Evolutionary conservation across 164 flowering plant species (phyloP), one percentile per base, ranked within the genome.

Genomic region (Piper longum): DNA sequence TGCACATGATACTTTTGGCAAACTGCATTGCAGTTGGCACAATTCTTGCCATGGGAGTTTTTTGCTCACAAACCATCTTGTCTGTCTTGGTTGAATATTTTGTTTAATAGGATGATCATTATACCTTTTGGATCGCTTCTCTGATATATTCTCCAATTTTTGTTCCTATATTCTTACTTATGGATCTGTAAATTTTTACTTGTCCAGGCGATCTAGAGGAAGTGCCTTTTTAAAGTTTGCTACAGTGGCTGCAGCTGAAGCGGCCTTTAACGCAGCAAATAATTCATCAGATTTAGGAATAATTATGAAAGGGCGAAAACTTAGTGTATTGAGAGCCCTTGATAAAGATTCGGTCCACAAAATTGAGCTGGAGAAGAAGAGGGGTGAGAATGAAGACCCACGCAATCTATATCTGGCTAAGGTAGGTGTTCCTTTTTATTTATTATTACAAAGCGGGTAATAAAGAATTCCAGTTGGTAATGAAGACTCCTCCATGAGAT

Each of bases 391-490:
- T 57, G 72, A 67, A 70, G 96, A 88, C 67, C 87, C 76, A 36
- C 97, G 96, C 16, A 95, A 91, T 66, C 88, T 95, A 63, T 84
- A 88, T 77, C 77, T 91, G 63, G 88, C 96, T 19, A 85, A 90
- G 88, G 96, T 90, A 26, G 40, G 3, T 56, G 57, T 9, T 26
- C 2, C 60, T 14, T 36, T 43, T 45, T 48, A 43, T 58, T 5
- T 42, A 52, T 1, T 45, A 41, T 40, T 59, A 5, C 7, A 9
- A 19, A 5, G 42, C 42, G 39, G 16, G 3, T 59, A 59, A 56
- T 56, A 19, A 2, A 6, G 59, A 9, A 18, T 57, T n/a, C 14
- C 17, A 4, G 56, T 13, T 54, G 4, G n/a, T 55, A 1, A 4
- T 16, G n/a, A 8, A 51, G 11, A 51, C 54, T 16, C 16, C 16